phyloP scores from a whole-genome alignment of 1,284 basidiomycete species.

The Apiotrichum brassicae region DNA sequence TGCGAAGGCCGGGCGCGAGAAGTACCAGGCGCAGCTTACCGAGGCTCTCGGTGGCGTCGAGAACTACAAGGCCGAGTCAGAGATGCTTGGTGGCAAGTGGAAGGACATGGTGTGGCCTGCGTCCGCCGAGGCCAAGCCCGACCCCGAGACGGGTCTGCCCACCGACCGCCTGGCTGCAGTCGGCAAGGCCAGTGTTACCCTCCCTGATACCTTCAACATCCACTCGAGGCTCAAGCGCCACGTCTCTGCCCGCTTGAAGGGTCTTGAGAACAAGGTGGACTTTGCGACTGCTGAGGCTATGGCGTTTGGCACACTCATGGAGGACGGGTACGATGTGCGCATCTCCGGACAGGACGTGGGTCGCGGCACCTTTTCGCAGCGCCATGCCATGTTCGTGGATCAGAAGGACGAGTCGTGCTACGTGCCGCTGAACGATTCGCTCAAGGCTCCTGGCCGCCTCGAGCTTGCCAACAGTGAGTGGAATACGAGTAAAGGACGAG shows the following conservation, averaged over 20 bases:
- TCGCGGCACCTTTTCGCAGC: slow-evolving; percentile 79
- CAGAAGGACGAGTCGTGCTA: slow-evolving; percentile 70
- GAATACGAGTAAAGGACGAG: no score
- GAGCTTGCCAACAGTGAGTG: slow-evolving; percentile 75
- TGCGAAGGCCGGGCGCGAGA: slow-evolving; percentile 53
- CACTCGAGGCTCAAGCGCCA: slow-evolving; percentile 73
- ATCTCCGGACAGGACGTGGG: slow-evolving; percentile 88
- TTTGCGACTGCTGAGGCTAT: slow-evolving; percentile 85
- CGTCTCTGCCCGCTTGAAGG: slow-evolving; percentile 66
- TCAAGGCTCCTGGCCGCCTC: slow-evolving; percentile 55
- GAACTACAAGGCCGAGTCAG: slow-evolving; percentile 52
- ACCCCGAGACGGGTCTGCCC: slow-evolving; percentile 65
- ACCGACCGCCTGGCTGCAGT: slow-evolving; percentile 53
- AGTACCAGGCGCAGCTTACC: slow-evolving; percentile 60
- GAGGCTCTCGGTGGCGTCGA: slow-evolving; percentile 54
- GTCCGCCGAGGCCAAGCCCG: slow-evolving; percentile 51
- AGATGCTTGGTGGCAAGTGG: slow-evolving; percentile 61
- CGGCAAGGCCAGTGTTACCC: slow-evolving; percentile 62
- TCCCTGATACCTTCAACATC: slow-evolving; percentile 69
- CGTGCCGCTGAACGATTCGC: slow-evolving; percentile 66
- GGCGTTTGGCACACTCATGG: slow-evolving; percentile 75
- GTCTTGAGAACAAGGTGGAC: slow-evolving; percentile 66
- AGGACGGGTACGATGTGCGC: slow-evolving; percentile 69
- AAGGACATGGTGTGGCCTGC: slow-evolving; percentile 65
- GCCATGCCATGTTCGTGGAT: slow-evolving; percentile 85